Base-by-base conservation (phyloP, 2,329 filamentous ascomycete genomes). In the Domatiomyces catenatus region DNA sequence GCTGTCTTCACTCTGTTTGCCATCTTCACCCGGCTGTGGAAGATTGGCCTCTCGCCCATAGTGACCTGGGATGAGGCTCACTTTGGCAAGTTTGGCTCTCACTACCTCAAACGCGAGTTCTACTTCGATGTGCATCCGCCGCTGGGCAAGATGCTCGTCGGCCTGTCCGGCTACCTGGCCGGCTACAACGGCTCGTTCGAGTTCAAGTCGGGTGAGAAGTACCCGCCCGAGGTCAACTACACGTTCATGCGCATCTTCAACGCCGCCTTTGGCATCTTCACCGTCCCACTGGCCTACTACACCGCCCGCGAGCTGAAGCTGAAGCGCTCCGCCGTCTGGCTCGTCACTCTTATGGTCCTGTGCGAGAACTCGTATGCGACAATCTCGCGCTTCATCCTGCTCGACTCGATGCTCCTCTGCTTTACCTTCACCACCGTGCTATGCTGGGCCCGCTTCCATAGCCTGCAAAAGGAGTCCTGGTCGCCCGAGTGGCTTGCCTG, bases 281-380 rank as follows among this genome's bases (percentile, higher is more conserved):
- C 87, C 64, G 81, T 98, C 46, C 92, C 92, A 17, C 71, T 98
- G 68, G 90, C 92, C 51, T 98, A 96, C 73, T 96, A 79, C 67
- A 98, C 92, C 39, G 90, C 90, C 32, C 85, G 83, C 62, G 89
- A 95, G 69, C 73, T 98, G 61, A 85, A 88, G 64, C 83, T 96
- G 64, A 82, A 80, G 64, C 81, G 84, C 58, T 83, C 87, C 43
- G 84, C 89, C 47, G 86, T 95, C 59, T 98, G 92, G 92, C 76
- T 98, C 51, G 82, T 96, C 52, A 92, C 89, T 18, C 73, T 96
- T 60, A 95, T 95, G 86, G 89, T 98, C 44, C 80, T 98, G 43
- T 98, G 88, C 73, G 92, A 98, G 69, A 98, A 98, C 74, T 96
- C 92, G 48, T 98, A 96, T 72, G 94, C 92, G 47, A 96, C 93